Conservation (phyloP, 345 rosid genomes). For the Conringia planisiliqua region DNA sequence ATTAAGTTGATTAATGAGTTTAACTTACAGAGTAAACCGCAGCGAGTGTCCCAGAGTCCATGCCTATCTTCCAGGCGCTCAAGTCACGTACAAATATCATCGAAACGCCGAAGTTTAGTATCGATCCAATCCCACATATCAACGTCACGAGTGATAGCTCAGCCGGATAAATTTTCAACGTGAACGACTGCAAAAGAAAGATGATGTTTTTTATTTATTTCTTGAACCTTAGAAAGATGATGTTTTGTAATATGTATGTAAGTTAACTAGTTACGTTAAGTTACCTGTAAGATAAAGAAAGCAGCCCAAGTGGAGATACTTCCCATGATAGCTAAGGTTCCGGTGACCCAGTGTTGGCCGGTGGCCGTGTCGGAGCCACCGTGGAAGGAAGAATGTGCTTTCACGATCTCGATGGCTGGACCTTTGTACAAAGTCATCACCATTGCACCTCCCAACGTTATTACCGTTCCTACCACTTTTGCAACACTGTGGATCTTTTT, state of each 20-base stretch:
- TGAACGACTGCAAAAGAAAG: conserved; percentile 52
- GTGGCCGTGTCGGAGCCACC: conserved; percentile 33
- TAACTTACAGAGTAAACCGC: conserved; percentile 62
- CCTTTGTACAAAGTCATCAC: conserved; percentile 92
- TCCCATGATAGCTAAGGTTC: conserved; percentile 61
- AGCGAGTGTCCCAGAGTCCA: conserved; percentile 73
- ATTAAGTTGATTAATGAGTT: background rate
- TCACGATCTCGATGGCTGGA: conserved; percentile 56
- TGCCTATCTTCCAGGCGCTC: conserved; percentile 66
- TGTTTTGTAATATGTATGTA: background rate
- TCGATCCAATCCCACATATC: conserved; percentile 64
- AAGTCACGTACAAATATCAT: conserved; percentile 65
- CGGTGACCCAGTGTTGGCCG: conserved; percentile 53
- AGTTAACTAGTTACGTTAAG: background rate
- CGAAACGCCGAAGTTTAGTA: conserved; percentile 56
- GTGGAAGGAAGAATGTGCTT: conserved; percentile 36
- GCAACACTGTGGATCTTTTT: conserved; percentile 67
- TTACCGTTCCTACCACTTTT: conserved; percentile 64
- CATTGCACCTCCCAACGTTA: conserved; percentile 87
- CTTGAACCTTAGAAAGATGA: background rate
- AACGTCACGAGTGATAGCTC: conserved; percentile 69
- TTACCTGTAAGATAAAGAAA: conserved; percentile 53
- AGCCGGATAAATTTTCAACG: conserved; percentile 79
- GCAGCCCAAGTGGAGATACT: conserved; percentile 69
- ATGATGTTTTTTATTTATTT: background rate